These are phyloP conservation scores for Pleurostoma richardsiae DNA, from an alignment of 2,329 filamentous ascomycete species.

Conservation along the genomic window DNA sequence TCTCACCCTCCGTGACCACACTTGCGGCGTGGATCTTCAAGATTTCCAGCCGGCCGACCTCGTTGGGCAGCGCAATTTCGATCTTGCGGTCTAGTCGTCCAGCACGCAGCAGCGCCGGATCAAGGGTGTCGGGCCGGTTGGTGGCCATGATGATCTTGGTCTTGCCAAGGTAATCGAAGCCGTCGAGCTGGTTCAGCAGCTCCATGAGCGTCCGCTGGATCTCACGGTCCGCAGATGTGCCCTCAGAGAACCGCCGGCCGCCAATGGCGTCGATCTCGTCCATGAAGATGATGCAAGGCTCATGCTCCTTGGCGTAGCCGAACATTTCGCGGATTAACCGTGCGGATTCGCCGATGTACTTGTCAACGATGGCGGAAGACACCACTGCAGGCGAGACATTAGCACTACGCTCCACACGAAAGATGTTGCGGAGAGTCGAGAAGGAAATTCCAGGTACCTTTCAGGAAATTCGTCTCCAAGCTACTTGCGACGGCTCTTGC, in stretches of 20 bases:
- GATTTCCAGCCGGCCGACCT: constrained; percentile 93
- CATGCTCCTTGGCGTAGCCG: constrained; percentile 97
- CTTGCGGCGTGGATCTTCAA: constrained; percentile 92
- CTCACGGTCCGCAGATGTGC: constrained; percentile 94
- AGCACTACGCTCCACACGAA: neutral
- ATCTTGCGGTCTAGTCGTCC: constrained; percentile 96
- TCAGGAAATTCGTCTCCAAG: constrained; percentile 96
- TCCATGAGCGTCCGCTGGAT: constrained; percentile 99
- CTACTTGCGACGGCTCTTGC: constrained; percentile 94
- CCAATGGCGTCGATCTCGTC: constrained; percentile 99
- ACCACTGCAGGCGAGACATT: constrained; percentile 63
- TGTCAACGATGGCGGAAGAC: constrained; percentile 97
- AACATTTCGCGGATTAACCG: constrained; percentile 99
- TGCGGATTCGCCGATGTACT: constrained; percentile 98
- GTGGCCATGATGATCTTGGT: constrained; percentile 99
- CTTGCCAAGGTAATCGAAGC: constrained; percentile 98
- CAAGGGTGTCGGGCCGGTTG: constrained; percentile 92
- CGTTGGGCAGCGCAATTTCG: constrained; percentile 94
- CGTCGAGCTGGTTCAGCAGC: constrained; percentile 94
- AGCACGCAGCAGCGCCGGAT: constrained; percentile 86
- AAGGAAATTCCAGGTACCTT: constrained; percentile 55
- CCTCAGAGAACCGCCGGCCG: constrained; percentile 92
- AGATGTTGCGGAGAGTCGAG: neutral
- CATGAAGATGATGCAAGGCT: constrained; percentile 99
- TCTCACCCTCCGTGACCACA: constrained; percentile 86